Percentiles rank a stretch among this genome's conserved stretches.
Conservation (phyloP, 2,329 filamentous ascomycete species). For the Verticillium nubilum region DNA sequence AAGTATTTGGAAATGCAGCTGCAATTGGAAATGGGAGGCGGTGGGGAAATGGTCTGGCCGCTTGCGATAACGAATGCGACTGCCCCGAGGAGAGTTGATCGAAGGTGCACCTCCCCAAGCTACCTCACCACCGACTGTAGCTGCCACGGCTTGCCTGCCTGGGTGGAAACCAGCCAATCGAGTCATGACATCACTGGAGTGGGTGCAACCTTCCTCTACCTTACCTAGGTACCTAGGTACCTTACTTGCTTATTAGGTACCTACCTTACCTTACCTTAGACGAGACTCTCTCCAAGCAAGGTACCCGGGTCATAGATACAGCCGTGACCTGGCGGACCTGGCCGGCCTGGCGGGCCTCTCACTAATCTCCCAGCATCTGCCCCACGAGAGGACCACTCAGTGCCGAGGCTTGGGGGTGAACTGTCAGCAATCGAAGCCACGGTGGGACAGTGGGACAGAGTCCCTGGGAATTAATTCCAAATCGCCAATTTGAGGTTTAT, state of each 20-base stretch:
- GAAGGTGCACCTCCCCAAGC: no score
- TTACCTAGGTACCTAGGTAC: no score
- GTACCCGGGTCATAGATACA: no score
- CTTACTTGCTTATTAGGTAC: no score
- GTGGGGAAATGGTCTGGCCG: background rate
- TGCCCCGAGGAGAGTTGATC: background rate
- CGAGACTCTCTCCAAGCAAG: background rate
- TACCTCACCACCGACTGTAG: no score
- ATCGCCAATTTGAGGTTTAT: background rate
- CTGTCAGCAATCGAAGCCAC: background rate
- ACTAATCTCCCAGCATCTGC: background rate
- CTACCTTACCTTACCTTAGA: no score
- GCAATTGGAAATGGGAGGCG: background rate
- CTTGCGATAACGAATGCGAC: background rate
- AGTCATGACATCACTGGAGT: background rate
- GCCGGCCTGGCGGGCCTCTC: background rate
- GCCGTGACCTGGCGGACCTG: no score
- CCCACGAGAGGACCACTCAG: no score
- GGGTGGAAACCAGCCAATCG: background rate
- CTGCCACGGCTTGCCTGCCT: background rate
- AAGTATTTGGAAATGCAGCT: background rate
- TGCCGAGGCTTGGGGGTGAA: background rate
- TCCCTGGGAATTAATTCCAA: background rate
- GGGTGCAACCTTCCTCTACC: background rate
- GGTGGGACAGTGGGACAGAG: background rate